Conservation (phyloP, 1,284 basidiomycete species). For the Malassezia arunalokei region DNA sequence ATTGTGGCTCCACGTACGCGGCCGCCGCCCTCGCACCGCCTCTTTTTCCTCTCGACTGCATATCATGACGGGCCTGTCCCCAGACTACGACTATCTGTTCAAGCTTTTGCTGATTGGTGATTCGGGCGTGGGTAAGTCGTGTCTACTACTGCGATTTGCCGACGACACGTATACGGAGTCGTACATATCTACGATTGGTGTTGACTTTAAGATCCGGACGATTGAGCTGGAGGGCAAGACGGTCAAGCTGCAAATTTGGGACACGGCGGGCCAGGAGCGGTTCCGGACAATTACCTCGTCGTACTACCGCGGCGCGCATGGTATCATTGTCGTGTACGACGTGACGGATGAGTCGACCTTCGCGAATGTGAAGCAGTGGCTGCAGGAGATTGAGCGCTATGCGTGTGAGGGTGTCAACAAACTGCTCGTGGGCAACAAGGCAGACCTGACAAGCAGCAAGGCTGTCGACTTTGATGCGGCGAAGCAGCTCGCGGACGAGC, state of each 20-base stretch:
- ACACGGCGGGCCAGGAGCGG: constrained; percentile 43
- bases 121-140: constrained; percentile 86
- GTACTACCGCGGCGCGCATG: constrained; percentile 86
- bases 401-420: constrained; percentile 98
- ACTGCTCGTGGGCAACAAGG: constrained; percentile 94
- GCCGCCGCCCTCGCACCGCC: background rate
- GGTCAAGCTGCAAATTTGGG: constrained; percentile 91
- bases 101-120: constrained; percentile 52
- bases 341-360: constrained; percentile 87
- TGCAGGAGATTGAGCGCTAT: constrained; percentile 98
- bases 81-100: constrained; percentile 45
- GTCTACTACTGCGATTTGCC: constrained; percentile 49
- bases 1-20: background rate
- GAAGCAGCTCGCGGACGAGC: constrained; percentile 55
- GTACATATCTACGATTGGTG: constrained; percentile 49
- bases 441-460: constrained; percentile 93
- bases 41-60: background rate
- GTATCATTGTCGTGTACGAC: constrained; percentile 95
- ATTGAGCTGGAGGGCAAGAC: constrained; percentile 99
- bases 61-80: constrained; percentile 34
- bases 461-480: constrained; percentile 94
- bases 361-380: constrained; percentile 98
- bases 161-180: constrained; percentile 50
- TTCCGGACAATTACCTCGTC: constrained; percentile 72
- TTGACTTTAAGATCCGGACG: constrained; percentile 99